Conservation (phyloP, 768 basidiomycete species). For the Hygrophorus pudorinus region DNA sequence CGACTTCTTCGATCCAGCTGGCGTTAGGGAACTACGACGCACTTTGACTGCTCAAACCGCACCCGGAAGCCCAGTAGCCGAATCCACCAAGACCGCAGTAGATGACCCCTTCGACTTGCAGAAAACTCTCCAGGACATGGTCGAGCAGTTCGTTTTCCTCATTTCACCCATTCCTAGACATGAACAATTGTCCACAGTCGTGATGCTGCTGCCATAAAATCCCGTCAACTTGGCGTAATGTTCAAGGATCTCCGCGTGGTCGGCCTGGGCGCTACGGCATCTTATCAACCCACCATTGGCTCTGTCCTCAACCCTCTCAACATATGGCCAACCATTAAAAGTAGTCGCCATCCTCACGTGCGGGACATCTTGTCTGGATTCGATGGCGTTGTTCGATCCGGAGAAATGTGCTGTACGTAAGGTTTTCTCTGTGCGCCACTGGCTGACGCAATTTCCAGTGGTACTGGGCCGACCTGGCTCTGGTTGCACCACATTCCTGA, state of each 20-base stretch:
- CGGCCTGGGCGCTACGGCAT: conserved; percentile 46
- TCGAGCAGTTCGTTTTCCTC: conserved; percentile 16
- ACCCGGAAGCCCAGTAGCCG: conserved; percentile 11
- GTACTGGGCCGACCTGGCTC: conserved; percentile 81
- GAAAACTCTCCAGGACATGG: conserved; percentile 18
- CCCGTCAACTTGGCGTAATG: conserved; percentile 48
- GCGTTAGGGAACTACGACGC: conserved; percentile 22
- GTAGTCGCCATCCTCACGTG: conserved; percentile 47
- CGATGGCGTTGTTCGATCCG: conserved; percentile 54
- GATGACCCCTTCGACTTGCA: conserved; percentile 22
- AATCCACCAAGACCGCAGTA: conserved; percentile 11
- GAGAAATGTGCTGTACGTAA: conserved; percentile 69
- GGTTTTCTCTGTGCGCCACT: background rate
- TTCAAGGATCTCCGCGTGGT: conserved; percentile 52
- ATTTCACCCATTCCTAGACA: background rate
- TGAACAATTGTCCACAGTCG: conserved; percentile 22
- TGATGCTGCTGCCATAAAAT: conserved; percentile 37
- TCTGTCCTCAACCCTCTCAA: conserved; percentile 47
- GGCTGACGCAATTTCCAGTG: conserved; percentile 28
- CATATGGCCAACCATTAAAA: conserved; percentile 32
- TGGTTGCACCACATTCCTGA: conserved; percentile 79
- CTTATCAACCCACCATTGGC: conserved; percentile 50
- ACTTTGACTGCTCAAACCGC: conserved; percentile 10
- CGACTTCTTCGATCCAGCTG: conserved; percentile 38
- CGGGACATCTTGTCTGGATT: conserved; percentile 54